Evolutionary conservation across 305 asterid genomes (phyloP).

Genomic region (Fraxinus greggii): DNA sequence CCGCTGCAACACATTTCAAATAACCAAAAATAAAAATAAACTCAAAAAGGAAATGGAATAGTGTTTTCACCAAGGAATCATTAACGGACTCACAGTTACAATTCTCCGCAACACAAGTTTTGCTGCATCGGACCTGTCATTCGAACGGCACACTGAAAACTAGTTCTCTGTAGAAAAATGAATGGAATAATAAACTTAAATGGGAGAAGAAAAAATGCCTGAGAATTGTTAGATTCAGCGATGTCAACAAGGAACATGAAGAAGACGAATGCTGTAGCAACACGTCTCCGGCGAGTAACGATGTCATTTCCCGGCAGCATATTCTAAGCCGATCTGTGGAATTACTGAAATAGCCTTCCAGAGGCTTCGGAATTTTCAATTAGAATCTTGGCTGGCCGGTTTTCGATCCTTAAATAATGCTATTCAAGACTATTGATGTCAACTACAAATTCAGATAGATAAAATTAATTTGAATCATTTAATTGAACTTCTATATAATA

Average conservation of each 20-base stretch:
- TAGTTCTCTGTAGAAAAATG: not conserved
- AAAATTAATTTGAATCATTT: too few relatives aligned
- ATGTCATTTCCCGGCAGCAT: slow-evolving; percentile 8
- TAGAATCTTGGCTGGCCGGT: not conserved
- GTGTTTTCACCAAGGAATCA: not conserved
- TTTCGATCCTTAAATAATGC: not conserved
- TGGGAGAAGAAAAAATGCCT: slow-evolving; percentile 19
- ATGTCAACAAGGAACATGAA: not conserved
- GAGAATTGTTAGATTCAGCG: slow-evolving; percentile 32
- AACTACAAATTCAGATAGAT: too few relatives aligned
- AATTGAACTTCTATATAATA: too few relatives aligned
- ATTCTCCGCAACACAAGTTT: slow-evolving; percentile 60
- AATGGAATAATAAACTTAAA: not conserved
- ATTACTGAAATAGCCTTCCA: not conserved
- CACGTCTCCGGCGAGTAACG: not conserved
- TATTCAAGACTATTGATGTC: too few relatives aligned
- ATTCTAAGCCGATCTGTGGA: not conserved
- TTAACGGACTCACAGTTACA: slow-evolving; percentile 49
- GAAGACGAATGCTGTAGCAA: slow-evolving; percentile 24
- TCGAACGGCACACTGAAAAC: not conserved
- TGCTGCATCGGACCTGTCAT: slow-evolving; percentile 63
- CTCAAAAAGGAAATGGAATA: not conserved
- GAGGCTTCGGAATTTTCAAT: not conserved
- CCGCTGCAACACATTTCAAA: slow-evolving; percentile 37
- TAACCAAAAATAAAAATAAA: not conserved